Evolutionary conservation across 805 yeast genomes (phyloP), one percentile per base, ranked within the genome.

Genomic region (Grigorovia transvaalensis): DNA sequence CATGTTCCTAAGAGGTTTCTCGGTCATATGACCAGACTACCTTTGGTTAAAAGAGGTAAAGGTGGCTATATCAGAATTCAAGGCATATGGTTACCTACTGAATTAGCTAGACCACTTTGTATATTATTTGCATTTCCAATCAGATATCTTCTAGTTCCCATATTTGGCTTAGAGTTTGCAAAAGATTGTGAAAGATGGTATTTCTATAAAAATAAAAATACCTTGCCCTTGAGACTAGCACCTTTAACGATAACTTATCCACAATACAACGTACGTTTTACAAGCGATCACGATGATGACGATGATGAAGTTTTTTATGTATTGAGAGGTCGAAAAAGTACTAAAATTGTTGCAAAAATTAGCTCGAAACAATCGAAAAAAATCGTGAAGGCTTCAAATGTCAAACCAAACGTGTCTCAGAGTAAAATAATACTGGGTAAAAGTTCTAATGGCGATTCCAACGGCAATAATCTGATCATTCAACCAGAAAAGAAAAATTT

Each of bases 1-100:
- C 48, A 46, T 19, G 23, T 46, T 23, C 44, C 40, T 17, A 27
- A 41, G 15, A 48, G 53, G 2, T 56, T 56, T 9, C 27, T 57
- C n/a, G 48, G 50, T 19, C 46, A 56, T n/a, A 50, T 60, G 20
- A 55, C 57, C 12, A 55, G 57, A 30, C 51, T 58, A 9, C 57
- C 57, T 23, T 57, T 65, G 15, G 60, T 70, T 38, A 79, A 80
- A 57, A 76, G 96, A 44, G 87, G 88, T n/a, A 73, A 96, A 51
- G 97, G 97, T 47, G 97, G 97, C 1, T 88, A 81, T 60, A 75
- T 89, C 56, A 88, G 88, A 71, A 88, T 90, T 57, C 97, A 89
- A 70, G 97, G 97, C 3, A 88, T 96, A 9, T 90, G 96, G 96
- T 69, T 88, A 43, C 91, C 96, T 1, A 84, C 69, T 61, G 77